Evolutionary conservation across 768 basidiomycete species (phyloP).

Genomic region (Mrakia blollopis): DNA sequence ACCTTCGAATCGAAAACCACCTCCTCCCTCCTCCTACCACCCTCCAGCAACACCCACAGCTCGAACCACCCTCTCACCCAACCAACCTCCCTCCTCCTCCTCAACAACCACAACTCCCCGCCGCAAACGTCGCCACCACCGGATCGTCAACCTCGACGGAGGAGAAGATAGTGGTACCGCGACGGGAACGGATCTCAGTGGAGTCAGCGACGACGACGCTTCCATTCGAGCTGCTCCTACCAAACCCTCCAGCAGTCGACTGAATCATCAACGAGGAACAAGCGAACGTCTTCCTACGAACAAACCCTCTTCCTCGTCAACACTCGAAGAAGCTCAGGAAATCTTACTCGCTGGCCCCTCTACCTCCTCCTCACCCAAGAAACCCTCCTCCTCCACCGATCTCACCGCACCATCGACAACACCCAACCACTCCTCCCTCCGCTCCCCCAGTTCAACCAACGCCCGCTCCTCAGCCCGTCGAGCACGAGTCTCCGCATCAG

Average conservation of each 20-base stretch:
- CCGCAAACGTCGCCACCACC: constrained; percentile 56
- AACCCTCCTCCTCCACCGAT: constrained; percentile 47
- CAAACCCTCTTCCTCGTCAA: background rate
- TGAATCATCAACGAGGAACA: background rate
- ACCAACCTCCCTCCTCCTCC: background rate
- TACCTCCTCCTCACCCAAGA: constrained; percentile 33
- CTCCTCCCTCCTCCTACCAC: constrained; percentile 2
- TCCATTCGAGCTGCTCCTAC: too few relatives aligned
- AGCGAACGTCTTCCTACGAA: background rate
- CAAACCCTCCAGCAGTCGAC: constrained; percentile 2
- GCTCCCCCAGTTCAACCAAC: background rate
- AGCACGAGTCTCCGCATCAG: constrained; percentile 57
- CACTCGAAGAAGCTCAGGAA: background rate
- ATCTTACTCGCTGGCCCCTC: background rate
- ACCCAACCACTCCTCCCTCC: constrained; percentile 16
- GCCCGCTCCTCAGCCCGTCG: constrained; percentile 13
- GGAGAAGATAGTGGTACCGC: constrained; percentile 41
- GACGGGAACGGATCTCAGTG: constrained; percentile 9
- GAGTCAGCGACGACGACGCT: constrained; percentile 1
- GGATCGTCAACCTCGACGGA: constrained; percentile 73
- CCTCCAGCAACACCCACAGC: background rate
- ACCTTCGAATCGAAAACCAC: background rate
- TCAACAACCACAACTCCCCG: constrained; percentile 7
- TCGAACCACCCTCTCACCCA: constrained; percentile 11
- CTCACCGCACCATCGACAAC: constrained; percentile 42